Base-by-base conservation (phyloP, 2,329 filamentous ascomycete species). In the Pestalotiopsis sp. region DNA sequence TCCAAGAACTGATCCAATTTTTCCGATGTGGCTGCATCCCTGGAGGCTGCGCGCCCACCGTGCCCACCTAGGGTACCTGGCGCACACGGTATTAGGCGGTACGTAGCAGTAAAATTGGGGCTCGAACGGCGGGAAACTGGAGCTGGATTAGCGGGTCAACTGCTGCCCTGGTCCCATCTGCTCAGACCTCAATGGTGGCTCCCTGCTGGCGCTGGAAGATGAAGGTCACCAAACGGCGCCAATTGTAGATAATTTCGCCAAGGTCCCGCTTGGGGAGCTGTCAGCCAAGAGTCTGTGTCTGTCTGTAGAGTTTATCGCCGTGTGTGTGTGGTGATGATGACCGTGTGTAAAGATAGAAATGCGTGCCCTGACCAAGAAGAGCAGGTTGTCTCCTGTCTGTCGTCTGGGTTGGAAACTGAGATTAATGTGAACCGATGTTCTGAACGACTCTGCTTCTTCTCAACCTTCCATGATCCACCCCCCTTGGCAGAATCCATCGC, bases 231-330 rank as follows among this genome's bases (percentile, higher is more conserved):
- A 59, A 62, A 62, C 59, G 36, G 59, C 59, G 59, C 59, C 59
- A 62, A 62, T 62, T 27, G 14, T 20, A 36, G 36, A 62, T 62
- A 62, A 62, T 62, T 62, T 62, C 59, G 59, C 59, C 59, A 39
- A 62, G 36, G 36, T 36, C 27, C 59, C 59, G 45, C 45, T 52
- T 20, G 31, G 31, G 31, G 45, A 52, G 45, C 45, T 52, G 45
- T 52, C 45, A 52, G 45, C 20, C 45, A 52, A 52, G 45, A 52
- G 45, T 52, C 45, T 52, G 17, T 52, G 31, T 36, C 31, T 52
- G 45, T 52, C 45, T 52, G 45, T n/a, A 52, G 45, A 52, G 45
- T 52, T 52, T 52, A 52, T 49, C 5, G n/a, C 45, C 31, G 31
- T 52, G 45, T 6, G 20, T 3, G 45, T n/a, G 45, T 52, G 45